These are phyloP conservation scores for Gossypium australe DNA, from an alignment of 345 rosid genomes.

Conservation along the genomic window DNA sequence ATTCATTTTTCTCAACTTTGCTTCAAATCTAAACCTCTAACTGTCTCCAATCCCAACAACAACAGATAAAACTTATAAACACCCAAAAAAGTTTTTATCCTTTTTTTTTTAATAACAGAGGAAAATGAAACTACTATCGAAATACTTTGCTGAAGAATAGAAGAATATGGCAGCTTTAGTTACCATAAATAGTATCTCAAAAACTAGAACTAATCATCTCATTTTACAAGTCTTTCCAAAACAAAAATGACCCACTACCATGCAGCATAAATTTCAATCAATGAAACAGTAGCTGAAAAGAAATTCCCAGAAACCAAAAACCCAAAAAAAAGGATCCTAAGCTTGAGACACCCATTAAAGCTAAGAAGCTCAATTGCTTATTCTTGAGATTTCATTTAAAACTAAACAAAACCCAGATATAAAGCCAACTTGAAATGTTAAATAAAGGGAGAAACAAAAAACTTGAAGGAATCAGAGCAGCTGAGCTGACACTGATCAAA, in stretches of 20 bases:
- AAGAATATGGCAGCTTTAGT: background rate
- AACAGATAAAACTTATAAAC: conserved; percentile 11
- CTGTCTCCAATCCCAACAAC: conserved; percentile 29
- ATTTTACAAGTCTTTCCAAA: background rate
- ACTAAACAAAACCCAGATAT: background rate
- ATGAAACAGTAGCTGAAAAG: conserved; percentile 30
- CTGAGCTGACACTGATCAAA: conserved; percentile 27
- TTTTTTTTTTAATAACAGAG: background rate
- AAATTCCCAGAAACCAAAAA: background rate
- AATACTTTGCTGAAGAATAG: too few species aligned
- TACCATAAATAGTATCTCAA: conserved; percentile 6
- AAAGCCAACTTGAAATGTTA: background rate
- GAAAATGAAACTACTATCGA: too few species aligned
- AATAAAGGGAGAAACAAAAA: background rate
- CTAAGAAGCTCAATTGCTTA: background rate
- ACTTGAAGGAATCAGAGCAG: background rate
- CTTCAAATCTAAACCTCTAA: conserved; percentile 45
- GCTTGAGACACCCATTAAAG: background rate
- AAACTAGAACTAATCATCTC: background rate
- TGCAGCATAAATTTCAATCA: conserved; percentile 11
- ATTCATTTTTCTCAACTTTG: conserved; percentile 39
- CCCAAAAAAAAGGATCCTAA: conserved; percentile 11
- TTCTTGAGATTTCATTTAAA: background rate
- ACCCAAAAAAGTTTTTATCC: background rate
- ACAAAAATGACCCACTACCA: background rate